These are phyloP conservation scores for Umbelopsis sp. DNA, from an alignment of 192 early-diverging fungal genomes.

Conservation along the genomic window DNA sequence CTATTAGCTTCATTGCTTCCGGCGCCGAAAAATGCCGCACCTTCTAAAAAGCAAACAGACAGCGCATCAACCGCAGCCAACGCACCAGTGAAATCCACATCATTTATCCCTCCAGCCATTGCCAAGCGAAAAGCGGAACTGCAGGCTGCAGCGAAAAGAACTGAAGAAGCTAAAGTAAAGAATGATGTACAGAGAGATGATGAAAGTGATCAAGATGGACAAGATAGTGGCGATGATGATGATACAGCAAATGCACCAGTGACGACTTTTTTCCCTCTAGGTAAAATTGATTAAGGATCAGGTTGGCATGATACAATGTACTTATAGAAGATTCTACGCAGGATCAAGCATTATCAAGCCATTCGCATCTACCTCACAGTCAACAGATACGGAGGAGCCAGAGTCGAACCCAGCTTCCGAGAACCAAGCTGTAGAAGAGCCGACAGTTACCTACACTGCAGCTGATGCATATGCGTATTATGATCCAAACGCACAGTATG, in stretches of 20 bases:
- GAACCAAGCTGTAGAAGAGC: not conserved
- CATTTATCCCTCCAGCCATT: constrained; percentile 26
- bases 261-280: constrained; percentile 32
- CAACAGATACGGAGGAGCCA: not conserved
- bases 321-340: not conserved
- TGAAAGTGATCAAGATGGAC: constrained; percentile 21
- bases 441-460: constrained; percentile 1
- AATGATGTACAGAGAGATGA: not conserved
- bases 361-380: not conserved
- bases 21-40: constrained; percentile 23
- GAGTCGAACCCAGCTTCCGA: not conserved
- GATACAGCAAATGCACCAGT: constrained; percentile 17
- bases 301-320: no score
- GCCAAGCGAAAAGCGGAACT: constrained; percentile 20
- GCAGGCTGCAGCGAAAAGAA: not conserved
- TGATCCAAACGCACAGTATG: constrained; percentile 39
- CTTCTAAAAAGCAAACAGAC: not conserved
- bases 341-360: not conserved
- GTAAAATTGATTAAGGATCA: constrained; percentile 16
- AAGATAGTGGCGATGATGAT: constrained; percentile 22
- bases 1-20: constrained; percentile 26
- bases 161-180: not conserved
- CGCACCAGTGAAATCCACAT: constrained; percentile 3
- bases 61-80: not conserved
- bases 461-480: constrained; percentile 26